Evolutionary conservation across 345 rosid species (phyloP).

Genomic region (Nephelium lappaceum): DNA sequence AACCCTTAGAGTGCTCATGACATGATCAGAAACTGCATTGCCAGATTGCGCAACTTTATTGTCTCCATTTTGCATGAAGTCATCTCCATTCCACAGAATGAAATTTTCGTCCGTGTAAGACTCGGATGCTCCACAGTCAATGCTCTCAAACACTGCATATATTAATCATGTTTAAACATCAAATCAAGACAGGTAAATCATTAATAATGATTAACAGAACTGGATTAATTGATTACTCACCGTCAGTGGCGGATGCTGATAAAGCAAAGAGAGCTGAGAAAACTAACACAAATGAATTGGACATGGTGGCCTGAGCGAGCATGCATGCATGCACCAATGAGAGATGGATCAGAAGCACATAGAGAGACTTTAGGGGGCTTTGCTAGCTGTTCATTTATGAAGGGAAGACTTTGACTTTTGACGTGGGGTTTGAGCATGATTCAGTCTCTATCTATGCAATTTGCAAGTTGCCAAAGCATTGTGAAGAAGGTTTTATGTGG

Average conservation of each 20-base stretch:
- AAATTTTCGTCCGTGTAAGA: conserved; percentile 22
- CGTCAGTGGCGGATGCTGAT: conserved; percentile 26
- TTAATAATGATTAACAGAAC: too few relatives aligned
- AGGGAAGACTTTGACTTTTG: conserved; percentile 1
- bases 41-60: conserved; percentile 14
- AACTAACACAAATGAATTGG: conserved; percentile 17
- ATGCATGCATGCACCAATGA: neutral
- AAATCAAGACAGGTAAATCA: neutral
- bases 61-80: conserved; percentile 32
- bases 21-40: conserved; percentile 13
- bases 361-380: too few relatives aligned
- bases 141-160: conserved; percentile 27
- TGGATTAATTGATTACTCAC: neutral
- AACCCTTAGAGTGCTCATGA: conserved; percentile 37
- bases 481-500: neutral
- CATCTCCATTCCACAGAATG: conserved; percentile 34
- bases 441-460: neutral
- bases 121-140: conserved; percentile 40
- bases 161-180: neutral
- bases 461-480: neutral
- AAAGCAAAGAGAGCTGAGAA: conserved; percentile 22
- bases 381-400: neutral
- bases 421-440: neutral
- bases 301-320: conserved; percentile 12
- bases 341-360: neutral